These are phyloP conservation scores for Pelargonium myrrhifolium DNA, from an alignment of 441 rosid genomes.

Conservation along the genomic window DNA sequence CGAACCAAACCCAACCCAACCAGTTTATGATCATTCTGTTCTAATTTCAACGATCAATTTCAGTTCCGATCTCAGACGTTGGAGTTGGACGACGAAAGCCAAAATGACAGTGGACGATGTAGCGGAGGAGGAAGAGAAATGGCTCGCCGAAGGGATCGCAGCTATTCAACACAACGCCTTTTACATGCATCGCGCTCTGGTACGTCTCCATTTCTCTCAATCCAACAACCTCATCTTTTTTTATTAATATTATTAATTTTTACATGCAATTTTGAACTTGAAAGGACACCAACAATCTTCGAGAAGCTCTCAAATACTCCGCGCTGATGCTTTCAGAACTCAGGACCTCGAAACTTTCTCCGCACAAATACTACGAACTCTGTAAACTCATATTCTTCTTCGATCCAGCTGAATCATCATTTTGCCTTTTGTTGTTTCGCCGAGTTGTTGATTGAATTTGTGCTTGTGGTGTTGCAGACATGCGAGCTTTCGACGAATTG, in stretches of 20 bases:
- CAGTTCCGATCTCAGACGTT: not conserved
- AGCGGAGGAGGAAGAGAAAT: conserved; percentile 55
- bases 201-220: conserved; percentile 10
- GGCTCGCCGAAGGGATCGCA: conserved; percentile 77
- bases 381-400: conserved; percentile 26
- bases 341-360: conserved; percentile 60
- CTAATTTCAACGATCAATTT: not conserved
- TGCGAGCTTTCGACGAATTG: conserved; percentile 61
- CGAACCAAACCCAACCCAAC: too few relatives aligned
- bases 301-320: conserved; percentile 62
- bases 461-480: conserved; percentile 36
- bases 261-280: conserved; percentile 5
- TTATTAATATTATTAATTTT: conserved; percentile 15
- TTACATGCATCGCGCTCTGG: conserved; percentile 68
- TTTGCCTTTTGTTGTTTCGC: too few relatives aligned
- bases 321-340: conserved; percentile 64
- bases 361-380: conserved; percentile 65
- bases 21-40: too few relatives aligned
- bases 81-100: conserved; percentile 1
- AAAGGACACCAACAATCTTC: conserved; percentile 55
- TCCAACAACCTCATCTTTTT: not conserved
- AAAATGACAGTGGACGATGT: conserved; percentile 35
- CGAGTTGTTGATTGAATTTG: conserved; percentile 13
- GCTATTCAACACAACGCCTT: conserved; percentile 60
- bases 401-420: not conserved